Evolutionary conservation across 129 eudicot species (phyloP), one percentile per base, ranked within the genome.

Genomic region (Glebionis coronaria): DNA sequence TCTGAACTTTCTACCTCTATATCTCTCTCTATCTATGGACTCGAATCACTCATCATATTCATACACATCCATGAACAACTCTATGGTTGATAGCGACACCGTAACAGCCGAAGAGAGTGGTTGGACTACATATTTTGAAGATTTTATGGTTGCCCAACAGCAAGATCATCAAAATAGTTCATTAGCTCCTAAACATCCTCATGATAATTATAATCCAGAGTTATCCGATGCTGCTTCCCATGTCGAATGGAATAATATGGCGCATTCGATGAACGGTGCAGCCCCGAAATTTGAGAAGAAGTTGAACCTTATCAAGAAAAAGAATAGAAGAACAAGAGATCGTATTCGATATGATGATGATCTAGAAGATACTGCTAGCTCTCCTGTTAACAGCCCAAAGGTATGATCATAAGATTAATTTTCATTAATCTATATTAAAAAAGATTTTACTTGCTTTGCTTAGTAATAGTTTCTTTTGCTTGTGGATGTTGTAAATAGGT

Each of bases 381-480:
- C 94, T 81, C 95, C 97, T 72, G 88, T 81, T 56, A 86, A 82
- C 28, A 90, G 91, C 76, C 94, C 97, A 40, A 90, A 86, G 97
- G 89, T 89, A 11, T 49, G 69, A 67, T 67, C 47, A 66, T n/a
- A 16, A 56, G 0, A 35, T 14, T 9, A 14, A 40, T 19, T 27
- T 18, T 18, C 11, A n/a, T 21, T 23, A 23, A 23, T 14, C 42
- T 35, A 12, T 2, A 28, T 20, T 20, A 6, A 9, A 3, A 15
- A 52, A 52, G 10, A 10, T 12, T 12, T n/a, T 56, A 42, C 20
- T 0, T 45, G 42, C 40, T 66, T 9, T 42, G 10, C 52, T 45
- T 25, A 60, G n/a, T 68, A 28, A 16, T 57, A 65, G 14, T 16
- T 40, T 49, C 14, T 49, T 68, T 64, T 38, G 25, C 69, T 35